Percentiles rank a stretch among this genome's conserved stretches.
phyloP scores from a whole-genome alignment of 176 grass and related monocot species.

The Thalia dealbata region DNA sequence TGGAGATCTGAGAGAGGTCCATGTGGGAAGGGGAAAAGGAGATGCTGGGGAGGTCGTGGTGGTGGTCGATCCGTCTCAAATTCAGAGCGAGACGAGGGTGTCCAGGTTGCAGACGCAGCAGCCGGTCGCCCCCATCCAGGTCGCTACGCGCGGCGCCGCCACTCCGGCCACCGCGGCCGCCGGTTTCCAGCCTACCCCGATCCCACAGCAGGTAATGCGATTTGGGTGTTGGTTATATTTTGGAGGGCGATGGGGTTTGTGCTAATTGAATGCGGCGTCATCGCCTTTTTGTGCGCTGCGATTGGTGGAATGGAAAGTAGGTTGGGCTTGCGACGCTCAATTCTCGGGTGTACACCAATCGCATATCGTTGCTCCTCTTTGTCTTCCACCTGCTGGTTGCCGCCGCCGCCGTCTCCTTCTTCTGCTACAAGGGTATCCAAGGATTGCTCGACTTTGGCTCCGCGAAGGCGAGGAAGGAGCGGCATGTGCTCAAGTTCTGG shows the following conservation, averaged over 20 bases:
- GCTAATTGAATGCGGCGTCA: slow-evolving; percentile 9
- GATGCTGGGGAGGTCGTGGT: slow-evolving; percentile 32
- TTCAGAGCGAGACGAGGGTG: slow-evolving; percentile 11
- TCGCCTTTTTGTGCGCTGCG: background rate
- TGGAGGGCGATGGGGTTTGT: background rate
- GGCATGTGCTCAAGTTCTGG: slow-evolving; percentile 51
- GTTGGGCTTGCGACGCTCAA: slow-evolving; percentile 40
- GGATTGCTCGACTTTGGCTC: slow-evolving; percentile 31
- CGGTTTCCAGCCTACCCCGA: slow-evolving; percentile 24
- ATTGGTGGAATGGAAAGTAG: slow-evolving; percentile 22
- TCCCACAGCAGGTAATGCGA: slow-evolving; percentile 35
- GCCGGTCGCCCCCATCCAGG: slow-evolving; percentile 53
- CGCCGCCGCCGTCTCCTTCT: slow-evolving; percentile 41
- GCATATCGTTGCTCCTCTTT: slow-evolving; percentile 65
- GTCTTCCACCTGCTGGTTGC: slow-evolving; percentile 48
- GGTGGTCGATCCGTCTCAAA: background rate
- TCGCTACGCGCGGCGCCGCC: slow-evolving; percentile 43
- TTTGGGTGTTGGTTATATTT: background rate
- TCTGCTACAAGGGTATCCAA: slow-evolving; percentile 47
- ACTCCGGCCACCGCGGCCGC: slow-evolving; percentile 28
- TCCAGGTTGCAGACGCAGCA: slow-evolving; percentile 62
- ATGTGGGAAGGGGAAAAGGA: slow-evolving; percentile 2
- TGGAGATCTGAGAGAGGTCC: background rate
- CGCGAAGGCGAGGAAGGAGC: slow-evolving; percentile 22
- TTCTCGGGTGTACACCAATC: slow-evolving; percentile 70